Conservation (phyloP, 1,284 basidiomycete genomes). For the Spongispora temasekensis region DNA sequence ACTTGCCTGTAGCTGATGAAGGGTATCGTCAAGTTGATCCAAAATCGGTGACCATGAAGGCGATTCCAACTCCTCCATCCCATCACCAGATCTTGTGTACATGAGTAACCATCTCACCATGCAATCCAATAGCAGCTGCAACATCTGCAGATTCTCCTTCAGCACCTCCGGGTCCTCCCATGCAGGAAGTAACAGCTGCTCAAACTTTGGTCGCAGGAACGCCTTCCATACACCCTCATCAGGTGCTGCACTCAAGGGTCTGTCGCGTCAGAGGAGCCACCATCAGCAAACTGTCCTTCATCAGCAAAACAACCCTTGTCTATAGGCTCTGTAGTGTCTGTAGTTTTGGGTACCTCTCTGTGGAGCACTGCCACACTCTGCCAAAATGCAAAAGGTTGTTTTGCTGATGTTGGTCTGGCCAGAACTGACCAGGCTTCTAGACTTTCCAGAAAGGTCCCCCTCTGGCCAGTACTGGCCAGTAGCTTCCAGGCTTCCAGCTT, state of each 20-base stretch:
- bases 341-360: too few species aligned
- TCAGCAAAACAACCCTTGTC: too few species aligned
- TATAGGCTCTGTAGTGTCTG: too few species aligned
- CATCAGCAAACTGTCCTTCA: too few species aligned
- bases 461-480: too few species aligned
- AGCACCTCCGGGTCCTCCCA: constrained; percentile 5
- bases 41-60: not conserved
- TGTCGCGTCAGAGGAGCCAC: constrained; percentile 9
- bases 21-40: not conserved
- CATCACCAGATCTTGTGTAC: not conserved
- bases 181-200: constrained; percentile 2
- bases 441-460: too few species aligned
- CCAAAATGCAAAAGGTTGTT: too few species aligned
- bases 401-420: too few species aligned
- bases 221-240: not conserved
- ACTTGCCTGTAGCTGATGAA: constrained; percentile 1
- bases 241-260: not conserved
- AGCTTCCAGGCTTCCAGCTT: too few species aligned
- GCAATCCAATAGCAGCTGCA: constrained; percentile 6
- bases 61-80: not conserved
- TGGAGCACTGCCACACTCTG: too few species aligned
- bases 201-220: constrained; percentile 6
- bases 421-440: too few species aligned
- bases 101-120: constrained; percentile 3
- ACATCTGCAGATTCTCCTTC: constrained; percentile 11